These are phyloP conservation scores for Thelonectria olida DNA, from an alignment of 2,329 filamentous ascomycete species.

Conservation along the genomic window DNA sequence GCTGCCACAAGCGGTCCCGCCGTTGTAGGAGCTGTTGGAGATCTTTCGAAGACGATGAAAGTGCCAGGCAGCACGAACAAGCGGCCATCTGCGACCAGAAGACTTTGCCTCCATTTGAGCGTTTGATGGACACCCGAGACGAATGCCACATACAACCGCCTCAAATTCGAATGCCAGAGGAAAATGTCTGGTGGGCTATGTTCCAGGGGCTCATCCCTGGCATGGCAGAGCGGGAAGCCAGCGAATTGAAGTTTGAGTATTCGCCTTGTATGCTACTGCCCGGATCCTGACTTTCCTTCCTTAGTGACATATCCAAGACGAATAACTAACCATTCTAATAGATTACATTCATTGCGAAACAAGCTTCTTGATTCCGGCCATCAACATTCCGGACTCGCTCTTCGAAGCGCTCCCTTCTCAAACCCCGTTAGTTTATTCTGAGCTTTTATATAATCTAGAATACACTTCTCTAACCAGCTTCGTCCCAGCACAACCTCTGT, in stretches of 20 bases:
- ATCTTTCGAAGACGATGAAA: neutral
- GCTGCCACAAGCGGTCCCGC: neutral
- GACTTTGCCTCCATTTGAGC: neutral
- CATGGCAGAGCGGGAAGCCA: neutral
- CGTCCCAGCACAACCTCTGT: too few species aligned
- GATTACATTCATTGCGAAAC: neutral
- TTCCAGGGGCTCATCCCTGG: neutral
- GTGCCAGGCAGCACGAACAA: neutral
- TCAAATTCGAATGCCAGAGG: neutral
- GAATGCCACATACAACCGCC: neutral
- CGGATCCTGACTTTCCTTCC: neutral
- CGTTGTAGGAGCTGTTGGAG: neutral
- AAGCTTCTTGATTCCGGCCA: neutral
- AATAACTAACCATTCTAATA: neutral
- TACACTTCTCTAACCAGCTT: too few species aligned
- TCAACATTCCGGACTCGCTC: neutral
- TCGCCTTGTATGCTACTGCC: neutral
- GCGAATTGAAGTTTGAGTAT: neutral
- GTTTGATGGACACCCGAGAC: neutral
- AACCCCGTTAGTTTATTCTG: neutral
- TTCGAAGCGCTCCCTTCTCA: neutral
- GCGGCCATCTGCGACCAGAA: neutral
- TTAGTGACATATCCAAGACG: neutral
- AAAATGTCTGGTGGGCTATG: neutral
- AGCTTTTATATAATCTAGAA: too few species aligned